Evolutionary conservation across 2,329 filamentous ascomycete species (phyloP).

Genomic region (Fusarium verticillioides): DNA sequence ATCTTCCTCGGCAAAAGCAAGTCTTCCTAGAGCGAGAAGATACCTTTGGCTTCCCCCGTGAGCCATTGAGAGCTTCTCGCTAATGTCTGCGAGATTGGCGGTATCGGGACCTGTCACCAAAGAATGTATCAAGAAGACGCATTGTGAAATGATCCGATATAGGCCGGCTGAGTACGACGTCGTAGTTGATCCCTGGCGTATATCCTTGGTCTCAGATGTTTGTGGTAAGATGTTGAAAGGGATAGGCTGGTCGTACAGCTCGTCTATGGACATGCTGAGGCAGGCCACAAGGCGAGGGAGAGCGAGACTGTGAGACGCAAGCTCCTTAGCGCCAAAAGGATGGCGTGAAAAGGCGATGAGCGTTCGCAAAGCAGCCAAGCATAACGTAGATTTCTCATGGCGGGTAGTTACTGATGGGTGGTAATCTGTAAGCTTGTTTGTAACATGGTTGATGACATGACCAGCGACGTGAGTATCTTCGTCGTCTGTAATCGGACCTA

Average conservation of each 20-base stretch:
- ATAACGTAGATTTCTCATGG: constrained; percentile 56
- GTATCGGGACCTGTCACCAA: constrained; percentile 62
- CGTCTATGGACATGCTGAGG: constrained; percentile 72
- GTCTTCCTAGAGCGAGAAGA: constrained; percentile 79
- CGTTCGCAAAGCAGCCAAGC: constrained; percentile 62
- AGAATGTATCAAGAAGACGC: constrained; percentile 62
- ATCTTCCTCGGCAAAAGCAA: constrained; percentile 87
- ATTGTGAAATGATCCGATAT: constrained; percentile 60
- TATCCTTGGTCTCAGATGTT: constrained; percentile 11
- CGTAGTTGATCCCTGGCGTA: constrained; percentile 16
- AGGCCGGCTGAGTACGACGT: constrained; percentile 46
- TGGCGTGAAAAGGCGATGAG: constrained; percentile 70
- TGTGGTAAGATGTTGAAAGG: constrained; percentile 53
- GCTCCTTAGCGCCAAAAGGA: constrained; percentile 70
- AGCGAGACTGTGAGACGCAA: constrained; percentile 75
- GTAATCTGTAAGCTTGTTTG: constrained; percentile 69
- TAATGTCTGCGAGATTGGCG: constrained; percentile 66
- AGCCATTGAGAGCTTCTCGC: constrained; percentile 75
- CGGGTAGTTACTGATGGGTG: constrained; percentile 54
- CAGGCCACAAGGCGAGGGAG: constrained; percentile 81
- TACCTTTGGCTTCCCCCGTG: constrained; percentile 84
- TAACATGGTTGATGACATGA: constrained; percentile 70
- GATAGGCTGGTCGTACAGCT: constrained; percentile 71
- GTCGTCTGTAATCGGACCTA: constrained; percentile 71
- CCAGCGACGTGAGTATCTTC: constrained; percentile 57